phyloP scores from a whole-genome alignment of 2,329 filamentous ascomycete species.

The Colletotrichum coccodes region DNA sequence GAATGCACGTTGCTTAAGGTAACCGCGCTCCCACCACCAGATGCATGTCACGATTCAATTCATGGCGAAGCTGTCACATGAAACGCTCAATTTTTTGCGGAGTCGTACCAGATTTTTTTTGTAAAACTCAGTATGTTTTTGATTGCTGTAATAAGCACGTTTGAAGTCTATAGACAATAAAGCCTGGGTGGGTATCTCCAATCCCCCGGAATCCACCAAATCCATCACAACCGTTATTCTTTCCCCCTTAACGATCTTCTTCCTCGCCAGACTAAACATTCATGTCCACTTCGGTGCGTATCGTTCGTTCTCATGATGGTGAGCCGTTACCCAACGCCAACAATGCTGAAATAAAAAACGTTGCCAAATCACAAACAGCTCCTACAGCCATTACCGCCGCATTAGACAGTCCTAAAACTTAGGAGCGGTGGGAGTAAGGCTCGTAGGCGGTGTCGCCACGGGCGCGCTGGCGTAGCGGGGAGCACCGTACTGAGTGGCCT shows the following conservation, averaged over 20 bases:
- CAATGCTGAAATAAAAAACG: slow-evolving; percentile 22
- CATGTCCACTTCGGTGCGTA: slow-evolving; percentile 19
- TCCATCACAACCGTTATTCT: background rate
- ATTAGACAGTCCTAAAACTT: slow-evolving; percentile 36
- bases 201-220: slow-evolving; percentile 12
- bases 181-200: slow-evolving; percentile 31
- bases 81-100: background rate
- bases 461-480: slow-evolving; percentile 51
- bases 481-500: slow-evolving; percentile 45
- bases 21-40: background rate
- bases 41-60: slow-evolving; percentile 12
- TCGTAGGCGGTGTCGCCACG: slow-evolving; percentile 69
- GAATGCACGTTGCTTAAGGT: slow-evolving; percentile 9
- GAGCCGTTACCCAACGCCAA: slow-evolving; percentile 31
- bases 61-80: background rate
- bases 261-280: slow-evolving; percentile 19
- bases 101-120: background rate
- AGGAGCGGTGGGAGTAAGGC: slow-evolving; percentile 69
- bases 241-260: background rate
- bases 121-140: slow-evolving; percentile 9
- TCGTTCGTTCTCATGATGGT: slow-evolving; percentile 25
- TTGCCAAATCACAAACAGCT: background rate
- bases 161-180: slow-evolving; percentile 26
- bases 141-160: slow-evolving; percentile 19
- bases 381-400: slow-evolving; percentile 6